Conservation (phyloP, 257 asterid species). For the Solanum ossicruentum region DNA sequence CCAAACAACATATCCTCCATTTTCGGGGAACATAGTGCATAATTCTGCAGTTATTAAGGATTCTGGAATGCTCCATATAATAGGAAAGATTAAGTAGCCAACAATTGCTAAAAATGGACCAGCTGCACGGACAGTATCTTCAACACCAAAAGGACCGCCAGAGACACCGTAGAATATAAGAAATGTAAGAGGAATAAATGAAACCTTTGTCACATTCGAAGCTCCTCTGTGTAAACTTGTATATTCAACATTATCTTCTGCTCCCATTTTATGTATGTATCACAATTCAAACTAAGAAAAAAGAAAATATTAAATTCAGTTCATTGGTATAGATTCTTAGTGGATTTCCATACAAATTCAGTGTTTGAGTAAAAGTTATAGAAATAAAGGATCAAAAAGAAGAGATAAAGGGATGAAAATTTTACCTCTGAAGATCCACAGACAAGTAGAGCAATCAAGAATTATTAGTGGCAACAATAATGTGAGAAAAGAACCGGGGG, state of each 20-base stretch:
- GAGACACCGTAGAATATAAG: slow-evolving; percentile 48
- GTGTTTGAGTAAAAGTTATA: background rate
- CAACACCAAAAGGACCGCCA: slow-evolving; percentile 54
- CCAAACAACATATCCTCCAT: slow-evolving; percentile 54
- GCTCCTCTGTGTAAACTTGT: slow-evolving; percentile 17
- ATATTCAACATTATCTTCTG: slow-evolving; percentile 14
- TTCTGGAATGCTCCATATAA: slow-evolving; percentile 48
- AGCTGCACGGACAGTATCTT: slow-evolving; percentile 47
- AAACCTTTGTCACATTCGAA: slow-evolving; percentile 25
- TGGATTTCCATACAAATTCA: background rate
- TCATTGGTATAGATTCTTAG: background rate
- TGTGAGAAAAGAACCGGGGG: background rate
- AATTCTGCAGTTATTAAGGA: slow-evolving; percentile 43
- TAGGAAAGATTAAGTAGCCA: slow-evolving; percentile 40
- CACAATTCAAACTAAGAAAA: no score
- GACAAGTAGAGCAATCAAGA: background rate
- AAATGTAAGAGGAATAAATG: slow-evolving; percentile 34
- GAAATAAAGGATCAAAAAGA: background rate
- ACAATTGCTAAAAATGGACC: slow-evolving; percentile 46
- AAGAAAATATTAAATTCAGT: no score
- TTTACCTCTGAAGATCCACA: background rate
- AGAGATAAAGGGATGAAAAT: background rate
- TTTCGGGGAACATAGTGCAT: slow-evolving; percentile 49
- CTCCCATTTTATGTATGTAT: slow-evolving; percentile 5
- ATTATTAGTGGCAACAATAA: no score